Base-by-base conservation (phyloP, 1,284 basidiomycete species). In the Fomes fomentarius region DNA sequence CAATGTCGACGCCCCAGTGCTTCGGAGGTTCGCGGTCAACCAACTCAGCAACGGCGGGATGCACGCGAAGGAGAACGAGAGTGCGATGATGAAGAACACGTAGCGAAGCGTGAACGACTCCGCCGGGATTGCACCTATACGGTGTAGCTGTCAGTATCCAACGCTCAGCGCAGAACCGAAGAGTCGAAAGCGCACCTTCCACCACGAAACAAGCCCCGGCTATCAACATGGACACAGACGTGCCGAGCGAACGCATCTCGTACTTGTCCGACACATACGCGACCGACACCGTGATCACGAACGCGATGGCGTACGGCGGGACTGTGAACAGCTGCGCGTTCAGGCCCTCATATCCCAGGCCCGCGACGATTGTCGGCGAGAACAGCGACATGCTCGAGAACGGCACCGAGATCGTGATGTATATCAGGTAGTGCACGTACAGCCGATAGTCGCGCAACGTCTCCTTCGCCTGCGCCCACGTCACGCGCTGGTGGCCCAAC, bases 311-410 rank as follows among this genome's bases (percentile, higher is more conserved):
- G 39, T 78, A 82, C 12, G 80, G 79, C 19, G 82, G 82, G 1
- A 84, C 82, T 1, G 81, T 80, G 70, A 79, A 78, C 14, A 85
- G 73, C 64, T 85, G 82, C 2, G 81, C 79, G 26, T 68, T 60
- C 12, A 80, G 73, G 25, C 71, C 69, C 17, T 67, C 69, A 64
- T 78, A 80, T 1, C 81, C 81, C 24, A 82, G 65, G 6, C 69
- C 72, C 17, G 70, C 65, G 37, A 70, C 66, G 57, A 74, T 74
- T 14, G 73, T 71, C 26, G 73, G 72, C 40, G 70, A 56, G 59
- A 74, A 74, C 9, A 74, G 59, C 14, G 71, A 73, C 34, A 72
- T 61, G 57, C 69, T 71, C 21, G 69, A 68, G 54, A 74, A 74
- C 11, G 72, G 66, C 12, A 70, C 63, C 12, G 70, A 71, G 43